Conservation (phyloP, 495 filamentous ascomycete species). For the Rostrohypoxylon terebratum region DNA sequence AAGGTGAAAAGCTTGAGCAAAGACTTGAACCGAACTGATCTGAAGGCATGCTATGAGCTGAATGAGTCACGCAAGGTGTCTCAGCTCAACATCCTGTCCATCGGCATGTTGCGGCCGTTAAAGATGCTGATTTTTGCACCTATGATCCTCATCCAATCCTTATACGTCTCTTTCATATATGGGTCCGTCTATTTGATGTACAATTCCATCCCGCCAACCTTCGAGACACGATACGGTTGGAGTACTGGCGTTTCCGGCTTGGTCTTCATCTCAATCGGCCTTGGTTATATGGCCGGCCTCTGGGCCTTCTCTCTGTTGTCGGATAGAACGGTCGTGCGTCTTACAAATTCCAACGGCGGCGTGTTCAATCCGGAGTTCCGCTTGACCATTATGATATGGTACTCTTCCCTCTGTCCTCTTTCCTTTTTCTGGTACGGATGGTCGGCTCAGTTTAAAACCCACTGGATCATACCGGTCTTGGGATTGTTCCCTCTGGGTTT, state of each 20-base stretch:
- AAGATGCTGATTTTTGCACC: conserved; percentile 70
- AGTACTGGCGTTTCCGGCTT: conserved; percentile 50
- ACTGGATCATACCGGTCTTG: conserved; percentile 68
- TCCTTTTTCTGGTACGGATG: conserved; percentile 66
- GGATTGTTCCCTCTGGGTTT: conserved; percentile 63
- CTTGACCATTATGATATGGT: conserved; percentile 54
- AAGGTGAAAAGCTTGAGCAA: conserved; percentile 57
- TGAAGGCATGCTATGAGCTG: conserved; percentile 51
- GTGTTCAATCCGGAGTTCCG: conserved; percentile 69
- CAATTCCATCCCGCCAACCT: conserved; percentile 73
- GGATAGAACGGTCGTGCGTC: conserved; percentile 58
- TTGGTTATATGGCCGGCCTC: conserved; percentile 56
- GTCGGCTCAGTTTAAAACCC: conserved; percentile 51
- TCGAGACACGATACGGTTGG: conserved; percentile 63
- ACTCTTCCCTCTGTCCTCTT: conserved; percentile 56
- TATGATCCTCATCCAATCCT: conserved; percentile 74
- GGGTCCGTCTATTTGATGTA: conserved; percentile 82
- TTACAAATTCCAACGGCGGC: conserved; percentile 61
- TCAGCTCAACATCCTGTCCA: conserved; percentile 42
- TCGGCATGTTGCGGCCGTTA: conserved; percentile 62
- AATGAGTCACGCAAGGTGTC: conserved; percentile 30
- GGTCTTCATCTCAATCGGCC: conserved; percentile 58
- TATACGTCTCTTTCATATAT: conserved; percentile 81
- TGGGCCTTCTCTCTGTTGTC: conserved; percentile 52
- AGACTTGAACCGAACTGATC: conserved; percentile 50